phyloP scores from a whole-genome alignment of 1,139 yeast genomes.

The Lipomyces yarrowii region DNA sequence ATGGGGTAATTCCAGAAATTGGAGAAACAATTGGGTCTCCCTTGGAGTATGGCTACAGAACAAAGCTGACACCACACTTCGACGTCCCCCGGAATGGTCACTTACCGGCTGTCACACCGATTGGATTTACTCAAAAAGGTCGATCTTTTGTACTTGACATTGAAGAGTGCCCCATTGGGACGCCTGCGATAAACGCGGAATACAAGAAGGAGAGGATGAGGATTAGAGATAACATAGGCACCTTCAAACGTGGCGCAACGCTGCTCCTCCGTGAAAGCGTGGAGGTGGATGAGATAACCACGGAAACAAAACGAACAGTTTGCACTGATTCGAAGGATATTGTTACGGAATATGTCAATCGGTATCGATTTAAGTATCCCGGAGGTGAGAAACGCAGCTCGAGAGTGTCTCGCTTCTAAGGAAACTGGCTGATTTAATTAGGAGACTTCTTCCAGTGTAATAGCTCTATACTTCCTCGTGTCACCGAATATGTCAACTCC shows the following conservation, averaged over 20 bases:
- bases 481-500: conserved; percentile 75
- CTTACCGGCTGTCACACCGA: conserved; percentile 57
- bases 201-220: conserved; percentile 67
- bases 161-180: conserved; percentile 92
- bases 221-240: conserved; percentile 53
- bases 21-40: conserved; percentile 80
- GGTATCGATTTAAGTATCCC: conserved; percentile 74
- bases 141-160: conserved; percentile 80
- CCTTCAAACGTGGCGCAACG: conserved; percentile 83
- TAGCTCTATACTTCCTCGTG: conserved; percentile 82
- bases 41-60: conserved; percentile 71
- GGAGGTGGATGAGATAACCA: conserved; percentile 42
- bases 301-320: conserved; percentile 44
- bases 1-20: conserved; percentile 58
- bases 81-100: conserved; percentile 66
- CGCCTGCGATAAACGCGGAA: conserved; percentile 72
- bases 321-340: conserved; percentile 73
- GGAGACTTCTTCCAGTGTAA: conserved; percentile 82
- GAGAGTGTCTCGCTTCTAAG: neutral
- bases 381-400: conserved; percentile 59
- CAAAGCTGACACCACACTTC: conserved; percentile 95
- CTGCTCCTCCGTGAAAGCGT: conserved; percentile 68
- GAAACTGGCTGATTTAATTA: neutral
- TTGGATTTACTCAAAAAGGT: conserved; percentile 89
- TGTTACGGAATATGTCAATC: conserved; percentile 76